Conservation (phyloP, 164 flowering plant genomes). For the Magnolia kwangsiensis region DNA sequence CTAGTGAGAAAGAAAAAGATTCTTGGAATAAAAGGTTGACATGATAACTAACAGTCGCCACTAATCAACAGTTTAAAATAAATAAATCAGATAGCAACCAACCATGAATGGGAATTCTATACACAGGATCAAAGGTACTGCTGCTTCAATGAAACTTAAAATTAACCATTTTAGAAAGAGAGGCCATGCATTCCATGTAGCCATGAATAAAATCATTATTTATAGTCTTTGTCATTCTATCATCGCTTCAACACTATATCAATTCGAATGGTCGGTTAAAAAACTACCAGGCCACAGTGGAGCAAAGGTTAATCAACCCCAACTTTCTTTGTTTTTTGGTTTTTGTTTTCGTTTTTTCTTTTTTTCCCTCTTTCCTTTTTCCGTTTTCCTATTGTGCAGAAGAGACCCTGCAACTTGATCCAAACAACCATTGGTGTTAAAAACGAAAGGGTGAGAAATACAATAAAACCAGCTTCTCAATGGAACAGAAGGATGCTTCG, state of each 20-base stretch:
- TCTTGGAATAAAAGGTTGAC: too few species aligned
- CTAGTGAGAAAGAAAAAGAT: too few species aligned
- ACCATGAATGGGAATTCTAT: not conserved
- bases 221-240: not conserved
- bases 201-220: not conserved
- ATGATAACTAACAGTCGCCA: too few species aligned
- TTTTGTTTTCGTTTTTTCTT: not conserved
- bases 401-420: not conserved
- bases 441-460: not conserved
- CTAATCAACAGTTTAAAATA: too few species aligned
- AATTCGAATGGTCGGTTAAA: not conserved
- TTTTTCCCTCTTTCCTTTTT: not conserved
- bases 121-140: not conserved
- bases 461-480: not conserved
- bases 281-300: not conserved
- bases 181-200: not conserved
- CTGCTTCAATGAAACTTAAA: not conserved
- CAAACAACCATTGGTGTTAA: not conserved
- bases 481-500: not conserved
- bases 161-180: not conserved
- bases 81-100: not conserved
- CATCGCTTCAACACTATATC: not conserved
- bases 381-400: not conserved
- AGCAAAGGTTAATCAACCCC: not conserved
- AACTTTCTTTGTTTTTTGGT: not conserved